Evolutionary conservation across 2,329 filamentous ascomycete species (phyloP), one percentile per base, ranked within the genome.

Genomic region (Botryotinia globosa): DNA sequence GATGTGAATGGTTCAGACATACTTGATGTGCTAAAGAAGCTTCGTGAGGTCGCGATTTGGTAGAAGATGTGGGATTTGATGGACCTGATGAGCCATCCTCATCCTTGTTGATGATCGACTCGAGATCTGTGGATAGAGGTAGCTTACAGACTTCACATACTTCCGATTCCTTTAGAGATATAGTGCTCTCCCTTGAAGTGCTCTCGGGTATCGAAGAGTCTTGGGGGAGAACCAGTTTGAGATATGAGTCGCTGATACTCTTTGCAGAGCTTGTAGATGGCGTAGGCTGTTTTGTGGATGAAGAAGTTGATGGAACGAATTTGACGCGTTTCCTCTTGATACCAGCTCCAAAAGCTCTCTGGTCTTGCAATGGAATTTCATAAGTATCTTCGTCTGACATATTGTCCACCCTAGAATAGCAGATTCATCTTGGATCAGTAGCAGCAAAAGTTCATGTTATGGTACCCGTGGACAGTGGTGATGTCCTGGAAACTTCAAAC

Each of bases 21-120:
- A 92, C 86, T 82, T 94, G 92, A 78, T 94, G 92, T 10, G 90
- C 89, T 71, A 93, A 85, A 45, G 87, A 90, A 39, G 86, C 84
- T 77, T 89, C 87, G 80, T 92, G 91, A 45, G 68, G 79, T 74
- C 69, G 74, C 70, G 20, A 18, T 62, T 65, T 78, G 29, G 20
- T 39, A 48, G 56, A 54, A 44, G 67, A 45, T 34, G 22, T 69
- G 10, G 59, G 4, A 48, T 69, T 51, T 37, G 45, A 59, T 44
- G 34, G 48, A n/a, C 32, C 29, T 22, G 44, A 5, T 51, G 32
- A 39, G 44, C 62, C 68, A 4, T 32, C 42, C 7, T 56, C 25
- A 34, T 63, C 56, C 32, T 70, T 44, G 44, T 54, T 34, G 20
- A 51, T 22, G 22, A 62, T 63, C 34, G 54, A 65, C 29, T 71